These are phyloP conservation scores for Cyclotella sp. DNA, from an alignment of 108 stramenopile species.

Conservation along the genomic window DNA sequence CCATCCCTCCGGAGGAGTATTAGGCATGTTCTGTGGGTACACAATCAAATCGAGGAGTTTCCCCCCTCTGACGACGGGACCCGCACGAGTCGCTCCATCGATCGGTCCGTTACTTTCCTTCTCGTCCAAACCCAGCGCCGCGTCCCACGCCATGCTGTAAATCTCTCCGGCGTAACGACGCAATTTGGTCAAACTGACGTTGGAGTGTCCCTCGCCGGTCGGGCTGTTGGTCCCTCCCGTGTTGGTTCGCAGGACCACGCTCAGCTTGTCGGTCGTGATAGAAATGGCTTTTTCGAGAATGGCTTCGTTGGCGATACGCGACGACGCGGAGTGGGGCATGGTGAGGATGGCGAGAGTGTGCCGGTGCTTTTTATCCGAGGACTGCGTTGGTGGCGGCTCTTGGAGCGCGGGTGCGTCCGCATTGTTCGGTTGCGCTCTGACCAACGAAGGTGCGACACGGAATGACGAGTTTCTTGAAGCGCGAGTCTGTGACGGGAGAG, in stretches of 20 bases:
- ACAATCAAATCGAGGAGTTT: slow-evolving; percentile 81
- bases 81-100: not conserved
- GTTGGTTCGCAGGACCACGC: slow-evolving; percentile 72
- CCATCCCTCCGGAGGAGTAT: slow-evolving; percentile 85
- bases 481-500: no score
- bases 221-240: slow-evolving; percentile 32
- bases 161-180: slow-evolving; percentile 86
- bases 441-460: no score
- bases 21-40: slow-evolving; percentile 88
- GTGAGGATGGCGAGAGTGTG: slow-evolving; percentile 85
- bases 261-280: slow-evolving; percentile 61
- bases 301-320: slow-evolving; percentile 90
- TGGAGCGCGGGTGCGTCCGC: not conserved
- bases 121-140: slow-evolving; percentile 55
- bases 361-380: slow-evolving; percentile 29
- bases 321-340: slow-evolving; percentile 79
- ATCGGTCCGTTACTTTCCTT: slow-evolving; percentile 17
- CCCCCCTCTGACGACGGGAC: slow-evolving; percentile 38
- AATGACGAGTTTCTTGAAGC: no score
- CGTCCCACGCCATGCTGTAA: slow-evolving; percentile 86
- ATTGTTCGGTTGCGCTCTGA: not conserved
- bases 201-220: slow-evolving; percentile 20
- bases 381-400: not conserved
- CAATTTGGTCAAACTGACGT: slow-evolving; percentile 68
- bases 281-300: slow-evolving; percentile 76